Evolutionary conservation across 805 yeast species (phyloP), one percentile per base, ranked within the genome.

Genomic region (Schwanniomyces yamadae): DNA sequence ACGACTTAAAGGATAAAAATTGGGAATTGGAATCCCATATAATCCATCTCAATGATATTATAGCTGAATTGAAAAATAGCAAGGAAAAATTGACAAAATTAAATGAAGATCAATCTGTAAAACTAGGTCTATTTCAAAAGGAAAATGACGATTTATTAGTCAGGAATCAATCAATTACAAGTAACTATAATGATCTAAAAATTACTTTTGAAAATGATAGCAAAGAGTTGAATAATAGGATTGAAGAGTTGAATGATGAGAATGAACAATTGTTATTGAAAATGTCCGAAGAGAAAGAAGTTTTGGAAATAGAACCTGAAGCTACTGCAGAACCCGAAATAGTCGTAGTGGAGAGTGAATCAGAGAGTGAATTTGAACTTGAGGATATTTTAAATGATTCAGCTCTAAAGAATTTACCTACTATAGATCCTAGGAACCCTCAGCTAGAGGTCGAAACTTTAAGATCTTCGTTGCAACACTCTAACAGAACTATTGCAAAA

Each of bases 371-470:
- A 8, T 63, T 63, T 6, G 63, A 65, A 24, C 52, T 62, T 33
- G 70, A 65, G 29, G 49, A 59, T 16, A 48, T 64, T 19, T 45
- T 67, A 20, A 40, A 50, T 9, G 69, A 63, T 12, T 39, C 64
- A 3, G 44, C 46, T 31, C 50, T 59, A 6, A 41, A 40, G 12
- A 57, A 53, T 17, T 31, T 55, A 8, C 54, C 65, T 1, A 38
- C 40, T 13, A 33, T 47, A 1, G 69, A 74, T 28, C 61, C 68
- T 1, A 61, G 64, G 20, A 68, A 72, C 39, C 57, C 69, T 2
- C 72, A 66, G 9, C 59, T 84, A 28, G 87, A 84, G 50, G 62
- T 75, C 2, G 90, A 85, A 49, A 80, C 89, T 1, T 59, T 84
- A 44, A 70, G 73, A 43, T 72, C 83, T 0, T 80, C 84, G 16